Evolutionary conservation across 495 filamentous ascomycete species (phyloP), one percentile per base, ranked within the genome.

Genomic region (Lineolata rhizophorae): DNA sequence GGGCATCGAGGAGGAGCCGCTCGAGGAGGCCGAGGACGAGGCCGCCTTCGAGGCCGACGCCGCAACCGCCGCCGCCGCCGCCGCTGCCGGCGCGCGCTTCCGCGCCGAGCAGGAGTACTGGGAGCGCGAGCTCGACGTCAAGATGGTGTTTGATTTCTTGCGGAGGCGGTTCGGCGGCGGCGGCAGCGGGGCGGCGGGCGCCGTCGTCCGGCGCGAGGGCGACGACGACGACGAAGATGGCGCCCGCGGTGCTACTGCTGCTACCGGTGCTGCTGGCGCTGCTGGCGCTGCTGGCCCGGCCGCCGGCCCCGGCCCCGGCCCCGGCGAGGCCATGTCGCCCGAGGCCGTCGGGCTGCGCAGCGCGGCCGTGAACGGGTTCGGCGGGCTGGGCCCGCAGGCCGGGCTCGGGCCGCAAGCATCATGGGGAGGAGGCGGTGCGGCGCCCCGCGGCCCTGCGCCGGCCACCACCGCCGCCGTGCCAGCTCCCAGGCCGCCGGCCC

Each of bases 101-200:
- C 35, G 34, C 9, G 31, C 39, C 16, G 46, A 55, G 16, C 46
- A 41, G 12, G 75, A 82, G 18, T 84, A 91, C 47, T 94, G 84
- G 84, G 81, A 91, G 46, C 70, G 68, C 21, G 75, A 82, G 10
- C 64, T 91, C 3, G 80, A 91, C 41, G 62, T 91, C 36, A 70
- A 69, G 49, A 73, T 84, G 51, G 71, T 91, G n/a, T 91, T 92
- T 57, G 67, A 71, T 24, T 87, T 82, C 49, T 65, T 94, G 13
- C 64, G 67, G 30, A 72, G 65, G 12, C 78, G 79, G 39, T 87
- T 91, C 49, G 6, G n/a, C 6, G 22, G 22, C 6, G 22, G 22
- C n/a, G 41, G 32, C n/a, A 20, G 34, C 25, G 29, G 11, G 22
- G 12, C 29, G 5, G 6, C 24, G 18, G 27, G 20, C 20, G 6